phyloP scores from a whole-genome alignment of 1,284 basidiomycete genomes.

The Anthracocystis panici-leucophaei region DNA sequence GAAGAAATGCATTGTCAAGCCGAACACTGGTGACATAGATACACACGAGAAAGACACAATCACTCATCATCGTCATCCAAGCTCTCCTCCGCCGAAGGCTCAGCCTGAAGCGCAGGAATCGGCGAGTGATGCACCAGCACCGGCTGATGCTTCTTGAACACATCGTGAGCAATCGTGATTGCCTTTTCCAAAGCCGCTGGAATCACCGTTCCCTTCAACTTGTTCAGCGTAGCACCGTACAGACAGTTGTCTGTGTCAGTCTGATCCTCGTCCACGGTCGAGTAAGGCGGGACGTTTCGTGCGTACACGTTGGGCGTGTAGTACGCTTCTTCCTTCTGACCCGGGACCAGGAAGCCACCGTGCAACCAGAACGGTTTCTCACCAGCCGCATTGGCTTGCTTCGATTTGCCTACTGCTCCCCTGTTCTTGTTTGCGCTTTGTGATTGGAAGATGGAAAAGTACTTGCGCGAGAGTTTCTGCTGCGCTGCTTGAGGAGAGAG shows the following conservation, averaged over 20 bases:
- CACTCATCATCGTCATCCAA: conserved; percentile 5
- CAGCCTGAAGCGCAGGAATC: conserved; percentile 11
- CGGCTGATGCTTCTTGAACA: conserved; percentile 20
- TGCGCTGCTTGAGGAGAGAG: conserved; percentile 33
- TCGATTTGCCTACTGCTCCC: conserved; percentile 8
- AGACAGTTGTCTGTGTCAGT: conserved; percentile 27
- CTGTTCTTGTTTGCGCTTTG: neutral
- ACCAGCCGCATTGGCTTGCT: conserved; percentile 19
- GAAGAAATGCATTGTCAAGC: neutral
- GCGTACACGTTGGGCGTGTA: conserved; percentile 44
- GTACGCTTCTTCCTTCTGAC: conserved; percentile 25
- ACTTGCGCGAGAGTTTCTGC: conserved; percentile 28
- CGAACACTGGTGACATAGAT: neutral
- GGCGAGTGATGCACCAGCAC: conserved; percentile 18
- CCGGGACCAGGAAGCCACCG: conserved; percentile 22
- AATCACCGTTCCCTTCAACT: conserved; percentile 30
- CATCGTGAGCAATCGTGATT: conserved; percentile 30
- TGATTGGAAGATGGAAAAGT: conserved; percentile 29
- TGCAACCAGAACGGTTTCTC: conserved; percentile 51
- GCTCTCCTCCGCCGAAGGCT: neutral
- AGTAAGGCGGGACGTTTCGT: conserved; percentile 30
- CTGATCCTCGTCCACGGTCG: conserved; percentile 23
- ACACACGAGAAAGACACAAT: neutral
- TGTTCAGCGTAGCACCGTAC: conserved; percentile 37
- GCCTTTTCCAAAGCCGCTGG: conserved; percentile 21